phyloP scores from a whole-genome alignment of 169 alveolate species.

The Plasmodium relictum region DNA sequence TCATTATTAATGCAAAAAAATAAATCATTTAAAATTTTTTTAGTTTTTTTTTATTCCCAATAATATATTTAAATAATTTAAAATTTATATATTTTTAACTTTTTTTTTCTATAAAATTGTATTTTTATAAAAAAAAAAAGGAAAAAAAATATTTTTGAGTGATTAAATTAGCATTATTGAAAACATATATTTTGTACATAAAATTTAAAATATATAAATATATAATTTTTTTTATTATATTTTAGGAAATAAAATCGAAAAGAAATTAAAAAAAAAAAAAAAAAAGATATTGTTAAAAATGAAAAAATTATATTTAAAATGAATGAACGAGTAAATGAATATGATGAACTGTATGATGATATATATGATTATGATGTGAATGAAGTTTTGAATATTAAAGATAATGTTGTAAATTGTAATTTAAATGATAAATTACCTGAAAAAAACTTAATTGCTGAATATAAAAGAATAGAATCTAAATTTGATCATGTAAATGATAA shows the following conservation, averaged over 20 bases:
- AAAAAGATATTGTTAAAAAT: conserved; percentile 6
- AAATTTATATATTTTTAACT: too few species aligned
- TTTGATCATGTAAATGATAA: not conserved
- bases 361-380: conserved; percentile 67
- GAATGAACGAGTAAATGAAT: conserved; percentile 60
- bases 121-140: too few species aligned
- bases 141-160: too few species aligned
- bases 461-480: not conserved
- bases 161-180: too few species aligned
- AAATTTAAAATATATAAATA: not conserved
- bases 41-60: too few species aligned
- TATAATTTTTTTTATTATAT: too few species aligned
- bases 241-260: too few species aligned
- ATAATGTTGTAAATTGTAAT: conserved; percentile 6
- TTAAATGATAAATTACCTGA: conserved; percentile 23
- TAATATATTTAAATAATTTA: too few species aligned
- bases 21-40: too few species aligned
- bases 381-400: conserved; percentile 16
- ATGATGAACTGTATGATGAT: conserved; percentile 60
- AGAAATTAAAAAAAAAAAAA: too few species aligned
- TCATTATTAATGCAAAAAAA: too few species aligned
- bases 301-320: conserved; percentile 27
- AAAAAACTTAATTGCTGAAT: conserved; percentile 13
- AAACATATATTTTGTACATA: not conserved
- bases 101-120: too few species aligned